Conservation (phyloP, 768 basidiomycete genomes). For the Mycena sanguinolenta region DNA sequence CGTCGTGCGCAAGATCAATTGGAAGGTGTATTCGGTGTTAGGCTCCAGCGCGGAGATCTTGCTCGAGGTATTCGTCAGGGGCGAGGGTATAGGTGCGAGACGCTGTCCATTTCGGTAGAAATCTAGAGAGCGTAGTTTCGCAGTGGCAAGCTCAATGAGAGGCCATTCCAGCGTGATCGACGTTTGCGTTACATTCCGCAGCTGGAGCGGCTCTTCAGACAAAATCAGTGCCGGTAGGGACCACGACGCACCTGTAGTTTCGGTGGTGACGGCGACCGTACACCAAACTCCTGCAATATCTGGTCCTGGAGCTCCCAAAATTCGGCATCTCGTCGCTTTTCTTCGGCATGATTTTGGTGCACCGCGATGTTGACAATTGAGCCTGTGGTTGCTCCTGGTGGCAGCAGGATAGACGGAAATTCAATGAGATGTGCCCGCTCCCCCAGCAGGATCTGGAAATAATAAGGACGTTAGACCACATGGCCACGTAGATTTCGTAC, state of each 20-base stretch:
- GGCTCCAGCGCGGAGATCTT: conserved; percentile 88
- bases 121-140: conserved; percentile 89
- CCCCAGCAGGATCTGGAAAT: conserved; percentile 85
- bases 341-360: conserved; percentile 87
- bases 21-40: conserved; percentile 92
- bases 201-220: conserved; percentile 53
- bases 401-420: conserved; percentile 95
- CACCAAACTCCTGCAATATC: conserved; percentile 83
- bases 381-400: conserved; percentile 91
- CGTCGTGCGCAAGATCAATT: conserved; percentile 91
- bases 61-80: conserved; percentile 87
- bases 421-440: conserved; percentile 97
- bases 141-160: conserved; percentile 82
- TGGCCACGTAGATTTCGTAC: conserved; percentile 58
- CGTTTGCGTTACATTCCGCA: conserved; percentile 83
- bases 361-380: conserved; percentile 98
- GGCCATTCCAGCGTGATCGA: conserved; percentile 98
- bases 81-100: conserved; percentile 87
- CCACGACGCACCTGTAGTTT: conserved; percentile 70
- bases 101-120: conserved; percentile 94
- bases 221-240: background rate
- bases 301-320: conserved; percentile 89
- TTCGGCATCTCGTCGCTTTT: conserved; percentile 82
- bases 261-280: conserved; percentile 75
- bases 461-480: background rate